Base-by-base conservation (phyloP, 441 rosid species). In the Jatropha podagrica region DNA sequence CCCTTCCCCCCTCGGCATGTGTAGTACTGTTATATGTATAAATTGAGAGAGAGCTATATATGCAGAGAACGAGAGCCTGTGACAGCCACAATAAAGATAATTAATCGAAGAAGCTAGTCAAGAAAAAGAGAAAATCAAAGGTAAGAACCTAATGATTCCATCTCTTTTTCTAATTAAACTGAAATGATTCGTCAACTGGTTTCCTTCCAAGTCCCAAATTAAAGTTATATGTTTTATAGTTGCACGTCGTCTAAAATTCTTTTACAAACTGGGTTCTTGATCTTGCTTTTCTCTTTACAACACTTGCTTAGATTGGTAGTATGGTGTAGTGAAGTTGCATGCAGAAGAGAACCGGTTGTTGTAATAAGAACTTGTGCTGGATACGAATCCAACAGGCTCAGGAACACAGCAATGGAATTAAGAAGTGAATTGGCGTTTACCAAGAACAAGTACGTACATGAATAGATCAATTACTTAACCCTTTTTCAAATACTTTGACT, bases 341-440 rank as follows among this genome's bases (percentile, higher is more conserved):
- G 60, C 60, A 55, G 26, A 55, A 55, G 8, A 32, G 32, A 32
- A 17, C 60, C 6, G 26, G 60, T n/a, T 67, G 67, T 32, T 32
- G 32, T 0, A 32, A 40, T 37, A 58, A 40, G 48, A 56, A 20
- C 26, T 54, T 55, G 9, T 17, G 8, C 6, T 37, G 54, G 40
- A 52, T 55, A 64, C 55, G 71, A 42, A 65, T 74, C 65, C 73
- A 58, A 75, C 40, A 51, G 55, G 38, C 46, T 38, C 63, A 32
- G 44, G 46, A 7, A 55, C 18, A 18, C 17, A 13, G 60, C 40
- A 32, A 66, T 38, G 68, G 64, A 72, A 40, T 37, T 14, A 48
- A 63, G 48, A 48, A 3, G 55, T 12, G 63, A 67, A 13, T 32
- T 15, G 61, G 62, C 67, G 6, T 26, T 72, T 5, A 26, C 18